Conservation (phyloP, 73 alveolate species). For the Uronychia binucleata region DNA sequence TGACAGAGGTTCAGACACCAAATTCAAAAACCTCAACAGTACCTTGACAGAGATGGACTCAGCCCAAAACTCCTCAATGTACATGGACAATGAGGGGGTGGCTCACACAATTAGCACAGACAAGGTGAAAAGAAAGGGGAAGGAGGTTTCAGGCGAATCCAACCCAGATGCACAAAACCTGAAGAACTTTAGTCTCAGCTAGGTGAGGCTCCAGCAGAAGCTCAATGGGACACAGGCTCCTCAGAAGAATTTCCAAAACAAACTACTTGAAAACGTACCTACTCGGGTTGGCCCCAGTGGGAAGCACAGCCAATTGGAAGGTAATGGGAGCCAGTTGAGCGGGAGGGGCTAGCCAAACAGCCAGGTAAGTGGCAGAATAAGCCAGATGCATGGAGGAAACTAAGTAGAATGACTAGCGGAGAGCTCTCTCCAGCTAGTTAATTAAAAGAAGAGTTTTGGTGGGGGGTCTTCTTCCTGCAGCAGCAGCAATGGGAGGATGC, state of each 20-base stretch:
- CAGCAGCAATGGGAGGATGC: too few relatives aligned
- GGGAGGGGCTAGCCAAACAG: too few relatives aligned
- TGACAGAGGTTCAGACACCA: neutral
- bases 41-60: neutral
- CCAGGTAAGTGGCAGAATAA: too few relatives aligned
- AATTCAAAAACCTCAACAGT: neutral
- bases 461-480: too few relatives aligned
- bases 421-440: neutral
- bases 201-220: neutral
- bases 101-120: neutral
- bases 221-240: neutral
- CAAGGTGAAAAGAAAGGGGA: neutral
- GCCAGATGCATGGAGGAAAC: neutral
- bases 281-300: neutral
- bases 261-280: neutral
- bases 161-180: neutral
- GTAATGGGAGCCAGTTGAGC: neutral
- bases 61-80: neutral
- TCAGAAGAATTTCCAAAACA: neutral
- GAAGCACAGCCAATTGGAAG: neutral
- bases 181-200: neutral
- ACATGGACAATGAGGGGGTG: neutral
- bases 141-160: neutral
- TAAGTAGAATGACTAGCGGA: neutral
- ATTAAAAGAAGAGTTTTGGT: neutral